A percentile compares a stretch with the other conserved stretches of the same genome.
Evolutionary conservation across 2,329 filamentous ascomycete species (phyloP).

Genomic region (Paecilomyces variotii): DNA sequence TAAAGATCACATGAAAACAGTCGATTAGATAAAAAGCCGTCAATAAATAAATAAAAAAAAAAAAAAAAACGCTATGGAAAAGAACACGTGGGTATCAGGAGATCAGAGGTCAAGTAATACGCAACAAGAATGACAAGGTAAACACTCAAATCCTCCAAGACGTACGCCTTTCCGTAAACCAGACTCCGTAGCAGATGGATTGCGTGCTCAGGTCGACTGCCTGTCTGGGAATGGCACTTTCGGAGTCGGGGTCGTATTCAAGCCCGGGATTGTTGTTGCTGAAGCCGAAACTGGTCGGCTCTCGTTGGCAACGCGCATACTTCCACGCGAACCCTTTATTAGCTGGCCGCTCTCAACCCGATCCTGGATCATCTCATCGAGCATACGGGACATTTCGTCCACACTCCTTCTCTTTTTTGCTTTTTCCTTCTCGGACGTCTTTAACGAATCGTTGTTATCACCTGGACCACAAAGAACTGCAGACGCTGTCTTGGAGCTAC

Average conservation of each 20-base stretch:
- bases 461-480: slow-evolving; percentile 11
- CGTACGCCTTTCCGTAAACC: not conserved
- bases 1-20: not conserved
- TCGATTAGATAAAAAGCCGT: not conserved
- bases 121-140: slow-evolving; percentile 10
- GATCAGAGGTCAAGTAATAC: slow-evolving; percentile 8
- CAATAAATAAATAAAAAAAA: not conserved
- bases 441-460: slow-evolving; percentile 23
- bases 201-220: slow-evolving; percentile 1
- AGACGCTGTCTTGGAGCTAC: slow-evolving; percentile 16
- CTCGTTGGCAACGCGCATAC: slow-evolving; percentile 51
- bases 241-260: slow-evolving; percentile 19
- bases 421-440: slow-evolving; percentile 25
- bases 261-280: slow-evolving; percentile 15
- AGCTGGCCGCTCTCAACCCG: slow-evolving; percentile 69
- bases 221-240: slow-evolving; percentile 11
- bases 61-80: not conserved
- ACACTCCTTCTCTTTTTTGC: slow-evolving; percentile 60
- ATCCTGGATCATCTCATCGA: slow-evolving; percentile 95
- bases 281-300: slow-evolving; percentile 23
- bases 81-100: not conserved
- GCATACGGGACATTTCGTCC: slow-evolving; percentile 85
- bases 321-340: slow-evolving; percentile 58
- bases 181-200: not conserved
- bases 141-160: not conserved